phyloP scores from a whole-genome alignment of 2,329 filamentous ascomycete species.

The Raffaelea ambrosiae region DNA sequence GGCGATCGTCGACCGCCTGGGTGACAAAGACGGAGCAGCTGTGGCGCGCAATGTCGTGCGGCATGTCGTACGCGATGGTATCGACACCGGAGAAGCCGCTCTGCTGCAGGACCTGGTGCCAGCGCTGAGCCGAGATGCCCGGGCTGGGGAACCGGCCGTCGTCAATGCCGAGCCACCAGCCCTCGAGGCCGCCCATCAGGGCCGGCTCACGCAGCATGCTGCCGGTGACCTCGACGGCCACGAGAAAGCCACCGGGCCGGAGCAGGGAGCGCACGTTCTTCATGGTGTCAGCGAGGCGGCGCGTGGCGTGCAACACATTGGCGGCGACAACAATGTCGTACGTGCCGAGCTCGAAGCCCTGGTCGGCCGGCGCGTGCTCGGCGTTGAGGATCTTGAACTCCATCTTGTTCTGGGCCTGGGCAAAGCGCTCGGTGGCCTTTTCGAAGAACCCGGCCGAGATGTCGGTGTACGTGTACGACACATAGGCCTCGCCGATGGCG shows the following conservation, averaged over 20 bases:
- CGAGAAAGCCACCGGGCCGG: constrained; percentile 30
- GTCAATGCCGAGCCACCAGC: constrained; percentile 14
- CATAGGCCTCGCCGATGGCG: constrained; percentile 13
- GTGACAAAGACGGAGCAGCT: constrained; percentile 13
- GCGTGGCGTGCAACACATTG: constrained; percentile 28
- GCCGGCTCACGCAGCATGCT: not conserved
- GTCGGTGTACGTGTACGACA: constrained; percentile 14
- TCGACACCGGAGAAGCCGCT: constrained; percentile 18
- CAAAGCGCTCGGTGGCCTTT: constrained; percentile 19
- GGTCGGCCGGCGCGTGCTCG: constrained; percentile 18
- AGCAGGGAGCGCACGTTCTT: constrained; percentile 24
- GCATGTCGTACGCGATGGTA: not conserved
- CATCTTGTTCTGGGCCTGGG: constrained; percentile 15
- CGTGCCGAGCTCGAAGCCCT: constrained; percentile 22
- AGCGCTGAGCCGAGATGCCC: constrained; percentile 8
- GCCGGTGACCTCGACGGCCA: constrained; percentile 14
- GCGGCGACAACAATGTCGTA: constrained; percentile 30
- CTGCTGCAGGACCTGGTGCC: constrained; percentile 15
- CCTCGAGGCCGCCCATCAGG: constrained; percentile 11
- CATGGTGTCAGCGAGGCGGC: constrained; percentile 19
- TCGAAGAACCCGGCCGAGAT: constrained; percentile 20
- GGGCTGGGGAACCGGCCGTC: constrained; percentile 9
- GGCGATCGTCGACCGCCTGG: constrained; percentile 16
- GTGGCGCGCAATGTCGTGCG: not conserved
- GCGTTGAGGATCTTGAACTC: constrained; percentile 24